Evolutionary conservation across 768 basidiomycete genomes (phyloP).

Genomic region (Pisolithus tinctorius): DNA sequence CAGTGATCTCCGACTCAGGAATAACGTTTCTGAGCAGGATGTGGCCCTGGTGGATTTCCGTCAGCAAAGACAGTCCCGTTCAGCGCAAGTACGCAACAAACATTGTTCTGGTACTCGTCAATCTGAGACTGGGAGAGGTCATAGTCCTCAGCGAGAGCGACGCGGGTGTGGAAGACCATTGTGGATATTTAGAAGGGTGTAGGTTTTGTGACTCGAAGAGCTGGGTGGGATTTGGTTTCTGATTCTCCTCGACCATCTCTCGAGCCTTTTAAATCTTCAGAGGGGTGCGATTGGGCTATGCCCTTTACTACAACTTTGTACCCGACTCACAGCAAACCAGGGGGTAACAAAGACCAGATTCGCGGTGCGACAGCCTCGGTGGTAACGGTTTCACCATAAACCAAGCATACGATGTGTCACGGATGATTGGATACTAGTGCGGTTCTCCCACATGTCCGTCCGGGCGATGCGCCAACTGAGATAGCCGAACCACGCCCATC

Average conservation of each 20-base stretch:
- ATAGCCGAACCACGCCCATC: no score
- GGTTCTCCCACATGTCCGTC: no score
- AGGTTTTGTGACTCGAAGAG: not conserved
- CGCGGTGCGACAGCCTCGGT: no score
- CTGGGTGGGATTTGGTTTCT: not conserved
- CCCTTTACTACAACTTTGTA: not conserved
- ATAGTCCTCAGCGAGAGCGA: not conserved
- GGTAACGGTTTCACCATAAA: no score
- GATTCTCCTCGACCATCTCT: not conserved
- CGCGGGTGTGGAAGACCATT: not conserved
- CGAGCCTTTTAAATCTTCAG: not conserved
- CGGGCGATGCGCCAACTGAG: no score
- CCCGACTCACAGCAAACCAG: not conserved
- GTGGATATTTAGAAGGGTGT: not conserved
- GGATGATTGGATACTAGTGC: no score
- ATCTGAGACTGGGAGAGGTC: not conserved
- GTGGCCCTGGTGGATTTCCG: not conserved
- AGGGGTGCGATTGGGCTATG: not conserved
- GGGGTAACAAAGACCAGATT: no score
- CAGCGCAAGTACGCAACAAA: not conserved
- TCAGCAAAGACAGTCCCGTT: not conserved
- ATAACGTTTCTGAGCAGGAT: not conserved
- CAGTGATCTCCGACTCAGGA: not conserved
- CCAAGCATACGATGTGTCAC: no score
- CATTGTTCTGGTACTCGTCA: constrained; percentile 1